Evolutionary conservation across 176 grass and related monocot genomes (phyloP).

Genomic region (Pontederia crassipes): DNA sequence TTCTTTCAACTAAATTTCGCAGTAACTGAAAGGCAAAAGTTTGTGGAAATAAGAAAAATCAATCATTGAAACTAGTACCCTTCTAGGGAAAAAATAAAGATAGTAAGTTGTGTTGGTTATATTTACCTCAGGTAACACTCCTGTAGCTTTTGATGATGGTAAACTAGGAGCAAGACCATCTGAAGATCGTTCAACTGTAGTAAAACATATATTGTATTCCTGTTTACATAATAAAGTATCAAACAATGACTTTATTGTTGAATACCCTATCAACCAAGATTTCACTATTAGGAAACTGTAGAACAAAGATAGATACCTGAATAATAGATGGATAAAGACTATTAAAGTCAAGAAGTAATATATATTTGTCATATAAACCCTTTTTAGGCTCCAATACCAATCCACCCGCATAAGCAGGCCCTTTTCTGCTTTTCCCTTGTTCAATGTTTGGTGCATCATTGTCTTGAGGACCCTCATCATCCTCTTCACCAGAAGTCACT

Average conservation of each 20-base stretch:
- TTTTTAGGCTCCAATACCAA: slow-evolving; percentile 98
- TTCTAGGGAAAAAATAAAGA: background rate
- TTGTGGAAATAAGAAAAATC: background rate
- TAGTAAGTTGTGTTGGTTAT: background rate
- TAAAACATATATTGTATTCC: slow-evolving; percentile 99
- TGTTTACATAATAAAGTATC: slow-evolving; percentile 27
- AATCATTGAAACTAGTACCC: background rate
- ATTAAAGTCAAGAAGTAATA: slow-evolving; percentile 93
- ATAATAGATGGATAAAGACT: slow-evolving; percentile 99
- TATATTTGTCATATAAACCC: slow-evolving; percentile 93
- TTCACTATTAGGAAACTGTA: slow-evolving; percentile 15
- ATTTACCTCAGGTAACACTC: slow-evolving; percentile 95
- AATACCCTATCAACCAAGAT: background rate
- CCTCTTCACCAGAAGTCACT: slow-evolving; percentile 39
- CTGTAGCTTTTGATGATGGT: slow-evolving; percentile 75
- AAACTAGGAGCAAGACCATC: slow-evolving; percentile 61
- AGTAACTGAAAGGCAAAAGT: slow-evolving; percentile 37
- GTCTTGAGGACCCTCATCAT: slow-evolving; percentile 39
- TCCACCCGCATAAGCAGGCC: slow-evolving; percentile 84
- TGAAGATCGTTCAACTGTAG: slow-evolving; percentile 69
- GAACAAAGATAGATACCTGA: slow-evolving; percentile 39
- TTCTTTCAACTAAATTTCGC: slow-evolving; percentile 80
- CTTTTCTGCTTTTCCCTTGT: slow-evolving; percentile 72
- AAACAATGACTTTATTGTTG: background rate
- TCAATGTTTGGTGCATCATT: slow-evolving; percentile 45